phyloP scores from a whole-genome alignment of 164 flowering plant genomes.

The Berberis thunbergii region DNA sequence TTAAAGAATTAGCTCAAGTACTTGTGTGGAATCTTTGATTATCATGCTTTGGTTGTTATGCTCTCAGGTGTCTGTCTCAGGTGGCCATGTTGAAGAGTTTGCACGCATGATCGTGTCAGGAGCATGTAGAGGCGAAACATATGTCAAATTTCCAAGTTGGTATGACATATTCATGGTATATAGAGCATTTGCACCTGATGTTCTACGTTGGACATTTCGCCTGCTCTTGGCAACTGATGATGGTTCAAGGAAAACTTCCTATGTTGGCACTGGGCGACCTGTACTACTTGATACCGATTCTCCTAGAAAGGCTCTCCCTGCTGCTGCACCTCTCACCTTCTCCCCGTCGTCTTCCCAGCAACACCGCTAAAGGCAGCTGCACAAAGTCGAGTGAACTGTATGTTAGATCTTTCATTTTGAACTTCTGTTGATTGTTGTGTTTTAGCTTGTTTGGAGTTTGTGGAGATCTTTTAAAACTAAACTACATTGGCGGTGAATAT shows the following conservation, averaged over 20 bases:
- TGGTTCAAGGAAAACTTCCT: slow-evolving; percentile 26
- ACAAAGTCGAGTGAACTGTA: not conserved
- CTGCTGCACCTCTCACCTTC: not conserved
- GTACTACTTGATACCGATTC: slow-evolving; percentile 27
- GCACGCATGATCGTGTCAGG: slow-evolving; percentile 65
- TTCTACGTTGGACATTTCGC: slow-evolving; percentile 67
- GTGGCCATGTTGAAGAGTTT: slow-evolving; percentile 54
- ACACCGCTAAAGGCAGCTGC: not conserved
- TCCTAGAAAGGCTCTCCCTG: slow-evolving; percentile 24
- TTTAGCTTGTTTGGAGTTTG: too few relatives aligned
- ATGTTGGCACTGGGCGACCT: slow-evolving; percentile 39
- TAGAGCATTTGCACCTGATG: slow-evolving; percentile 64
- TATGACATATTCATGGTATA: slow-evolving; percentile 65
- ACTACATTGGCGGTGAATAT: too few relatives aligned
- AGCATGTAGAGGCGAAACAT: slow-evolving; percentile 74
- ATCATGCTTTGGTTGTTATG: not conserved
- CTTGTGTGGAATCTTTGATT: not conserved
- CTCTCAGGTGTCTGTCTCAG: slow-evolving; percentile 42
- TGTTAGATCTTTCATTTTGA: too few relatives aligned
- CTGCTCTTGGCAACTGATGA: slow-evolving; percentile 38
- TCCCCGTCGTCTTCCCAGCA: not conserved
- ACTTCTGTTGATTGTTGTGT: too few relatives aligned
- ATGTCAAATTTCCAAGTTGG: slow-evolving; percentile 81
- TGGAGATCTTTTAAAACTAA: too few relatives aligned
- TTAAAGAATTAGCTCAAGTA: not conserved